These are phyloP conservation scores for Pseudogymnoascus sp. DNA, from an alignment of 2,329 filamentous ascomycete genomes.

Conservation along the genomic window DNA sequence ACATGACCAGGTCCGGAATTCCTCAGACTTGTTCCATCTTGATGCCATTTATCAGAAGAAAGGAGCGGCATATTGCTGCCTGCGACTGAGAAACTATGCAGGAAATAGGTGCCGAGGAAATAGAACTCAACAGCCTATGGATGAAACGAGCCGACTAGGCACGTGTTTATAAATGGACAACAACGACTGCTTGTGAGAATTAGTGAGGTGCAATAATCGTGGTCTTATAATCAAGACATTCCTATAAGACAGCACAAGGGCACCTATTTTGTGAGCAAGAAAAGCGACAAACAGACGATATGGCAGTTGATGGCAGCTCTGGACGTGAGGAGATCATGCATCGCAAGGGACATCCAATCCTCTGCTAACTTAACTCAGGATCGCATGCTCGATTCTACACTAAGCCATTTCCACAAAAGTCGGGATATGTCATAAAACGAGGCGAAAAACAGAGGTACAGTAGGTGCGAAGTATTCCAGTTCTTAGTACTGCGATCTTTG, in stretches of 20 bases:
- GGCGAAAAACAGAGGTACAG: no score
- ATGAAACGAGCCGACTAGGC: background rate
- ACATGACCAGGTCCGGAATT: background rate
- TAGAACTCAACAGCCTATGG: slow-evolving; percentile 7
- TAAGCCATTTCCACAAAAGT: no score
- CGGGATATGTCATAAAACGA: no score
- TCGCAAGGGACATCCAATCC: background rate
- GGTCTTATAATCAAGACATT: background rate
- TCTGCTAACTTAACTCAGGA: background rate
- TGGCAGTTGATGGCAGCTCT: background rate
- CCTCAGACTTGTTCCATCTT: background rate
- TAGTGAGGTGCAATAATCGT: background rate
- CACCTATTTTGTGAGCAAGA: background rate
- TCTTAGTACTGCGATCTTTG: background rate
- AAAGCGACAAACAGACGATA: background rate
- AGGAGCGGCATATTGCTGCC: background rate
- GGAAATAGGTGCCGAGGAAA: background rate
- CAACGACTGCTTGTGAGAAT: background rate
- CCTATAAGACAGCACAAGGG: background rate
- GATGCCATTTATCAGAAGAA: background rate
- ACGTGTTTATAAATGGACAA: background rate
- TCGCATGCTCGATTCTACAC: background rate
- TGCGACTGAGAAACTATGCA: background rate
- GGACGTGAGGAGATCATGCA: background rate
- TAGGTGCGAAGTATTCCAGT: background rate